Conservation (phyloP, 2,329 filamentous ascomycete genomes). For the Fusarium fracticaudum region DNA sequence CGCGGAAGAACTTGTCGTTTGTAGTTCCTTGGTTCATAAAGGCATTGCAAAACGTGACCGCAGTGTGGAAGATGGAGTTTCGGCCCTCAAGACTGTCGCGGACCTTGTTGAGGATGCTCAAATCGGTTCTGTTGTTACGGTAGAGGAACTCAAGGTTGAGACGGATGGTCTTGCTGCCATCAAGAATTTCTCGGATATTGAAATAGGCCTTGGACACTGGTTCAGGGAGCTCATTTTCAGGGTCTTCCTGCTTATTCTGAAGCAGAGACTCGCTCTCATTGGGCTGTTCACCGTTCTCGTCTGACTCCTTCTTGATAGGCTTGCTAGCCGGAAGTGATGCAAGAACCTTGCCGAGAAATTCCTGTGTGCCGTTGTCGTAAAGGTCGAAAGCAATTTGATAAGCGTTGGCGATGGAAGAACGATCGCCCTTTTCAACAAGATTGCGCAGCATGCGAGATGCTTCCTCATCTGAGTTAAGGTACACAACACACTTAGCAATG, state of each 20-base stretch:
- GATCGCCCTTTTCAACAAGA: conserved; percentile 81
- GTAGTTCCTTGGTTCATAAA: conserved; percentile 99
- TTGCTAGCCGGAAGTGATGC: conserved; percentile 75
- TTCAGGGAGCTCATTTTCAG: conserved; percentile 64
- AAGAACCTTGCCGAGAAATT: conserved; percentile 91
- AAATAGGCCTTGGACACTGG: conserved; percentile 66
- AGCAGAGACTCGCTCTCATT: conserved; percentile 61
- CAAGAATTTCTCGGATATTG: conserved; percentile 75
- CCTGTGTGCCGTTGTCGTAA: conserved; percentile 98
- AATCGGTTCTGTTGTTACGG: conserved; percentile 92
- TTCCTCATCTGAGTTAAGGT: conserved; percentile 90
- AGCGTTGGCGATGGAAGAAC: conserved; percentile 82
- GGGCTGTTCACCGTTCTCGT: conserved; percentile 56
- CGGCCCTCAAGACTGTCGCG: conserved; percentile 94
- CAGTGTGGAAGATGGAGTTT: conserved; percentile 98
- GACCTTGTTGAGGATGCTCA: conserved; percentile 93
- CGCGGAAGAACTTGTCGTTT: conserved; percentile 97
- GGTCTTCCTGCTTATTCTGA: conserved; percentile 60
- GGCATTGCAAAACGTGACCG: conserved; percentile 95
- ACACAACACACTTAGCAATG: conserved; percentile 97
- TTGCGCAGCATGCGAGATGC: conserved; percentile 86
- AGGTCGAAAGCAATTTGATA: conserved; percentile 99
- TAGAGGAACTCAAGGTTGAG: conserved; percentile 97
- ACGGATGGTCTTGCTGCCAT: conserved; percentile 92
- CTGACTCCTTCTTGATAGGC: conserved; percentile 51